phyloP scores from a whole-genome alignment of 257 asterid species.

The Osmanthus fragrans region DNA sequence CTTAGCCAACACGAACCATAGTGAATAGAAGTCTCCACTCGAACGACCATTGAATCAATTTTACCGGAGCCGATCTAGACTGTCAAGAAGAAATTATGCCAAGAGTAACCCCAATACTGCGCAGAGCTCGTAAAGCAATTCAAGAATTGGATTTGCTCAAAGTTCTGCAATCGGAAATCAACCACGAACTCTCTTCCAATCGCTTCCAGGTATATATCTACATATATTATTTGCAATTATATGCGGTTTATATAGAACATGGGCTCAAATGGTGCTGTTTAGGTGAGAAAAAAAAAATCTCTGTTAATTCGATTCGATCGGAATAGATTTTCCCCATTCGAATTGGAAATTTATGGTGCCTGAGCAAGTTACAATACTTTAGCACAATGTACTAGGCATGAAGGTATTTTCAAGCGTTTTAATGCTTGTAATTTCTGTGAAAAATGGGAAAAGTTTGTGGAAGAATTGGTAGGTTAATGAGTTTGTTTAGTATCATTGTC shows the following conservation, averaged over 20 bases:
- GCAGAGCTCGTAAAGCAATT: constrained; percentile 48
- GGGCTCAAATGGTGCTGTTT: background rate
- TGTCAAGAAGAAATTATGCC: constrained; percentile 31
- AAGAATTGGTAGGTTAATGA: background rate
- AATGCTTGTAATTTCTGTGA: background rate
- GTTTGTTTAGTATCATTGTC: background rate
- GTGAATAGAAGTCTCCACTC: background rate
- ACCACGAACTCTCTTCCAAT: constrained; percentile 58
- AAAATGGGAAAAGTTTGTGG: background rate
- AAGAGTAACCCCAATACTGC: constrained; percentile 40
- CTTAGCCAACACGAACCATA: background rate
- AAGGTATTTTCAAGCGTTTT: background rate
- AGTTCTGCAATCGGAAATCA: constrained; percentile 70
- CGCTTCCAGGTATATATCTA: constrained; percentile 54
- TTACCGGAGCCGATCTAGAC: background rate
- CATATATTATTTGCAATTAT: background rate
- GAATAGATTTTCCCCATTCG: background rate
- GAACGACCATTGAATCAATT: background rate
- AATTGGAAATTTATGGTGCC: background rate
- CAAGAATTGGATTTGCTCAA: constrained; percentile 63
- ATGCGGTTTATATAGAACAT: background rate
- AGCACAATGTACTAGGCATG: background rate
- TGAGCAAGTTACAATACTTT: background rate
- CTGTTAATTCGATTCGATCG: background rate
- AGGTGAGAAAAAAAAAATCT: background rate